Conservation (phyloP, 257 asterid genomes). For the Primulina huaijiensis region DNA sequence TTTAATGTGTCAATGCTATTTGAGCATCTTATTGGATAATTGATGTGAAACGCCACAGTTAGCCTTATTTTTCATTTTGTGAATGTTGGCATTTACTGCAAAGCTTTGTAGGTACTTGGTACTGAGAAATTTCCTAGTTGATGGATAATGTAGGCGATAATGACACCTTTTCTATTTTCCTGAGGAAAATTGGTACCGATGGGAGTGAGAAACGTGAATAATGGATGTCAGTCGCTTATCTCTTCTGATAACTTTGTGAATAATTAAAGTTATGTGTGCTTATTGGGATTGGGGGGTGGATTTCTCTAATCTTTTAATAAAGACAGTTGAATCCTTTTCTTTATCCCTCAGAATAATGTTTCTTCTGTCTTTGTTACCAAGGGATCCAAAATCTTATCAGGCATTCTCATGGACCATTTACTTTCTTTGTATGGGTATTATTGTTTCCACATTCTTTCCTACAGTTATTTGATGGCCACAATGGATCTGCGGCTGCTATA, state of each 20-base stretch:
- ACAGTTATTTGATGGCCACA: constrained; percentile 97
- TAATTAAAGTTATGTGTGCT: neutral
- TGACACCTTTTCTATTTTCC: neutral
- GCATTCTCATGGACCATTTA: neutral
- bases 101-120: neutral
- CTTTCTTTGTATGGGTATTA: constrained; percentile 17
- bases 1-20: constrained; percentile 13
- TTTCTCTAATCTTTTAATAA: neutral
- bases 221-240: neutral
- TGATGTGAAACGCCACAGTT: neutral
- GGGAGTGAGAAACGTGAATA: neutral
- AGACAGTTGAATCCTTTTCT: neutral
- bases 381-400: constrained; percentile 1
- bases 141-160: constrained; percentile 1
- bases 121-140: neutral
- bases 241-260: neutral
- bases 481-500: constrained; percentile 97
- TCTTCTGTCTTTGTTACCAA: constrained; percentile 3
- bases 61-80: constrained; percentile 2
- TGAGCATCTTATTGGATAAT: constrained; percentile 21
- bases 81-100: constrained; percentile 15
- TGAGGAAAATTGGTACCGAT: neutral
- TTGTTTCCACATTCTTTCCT: constrained; percentile 22
- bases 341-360: constrained; percentile 1
- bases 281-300: neutral